Percentiles rank a stretch among this genome's conserved stretches.
These are phyloP conservation scores for Colletotrichum paranaense DNA, from an alignment of 2,329 filamentous ascomycete genomes.

Conservation along the genomic window DNA sequence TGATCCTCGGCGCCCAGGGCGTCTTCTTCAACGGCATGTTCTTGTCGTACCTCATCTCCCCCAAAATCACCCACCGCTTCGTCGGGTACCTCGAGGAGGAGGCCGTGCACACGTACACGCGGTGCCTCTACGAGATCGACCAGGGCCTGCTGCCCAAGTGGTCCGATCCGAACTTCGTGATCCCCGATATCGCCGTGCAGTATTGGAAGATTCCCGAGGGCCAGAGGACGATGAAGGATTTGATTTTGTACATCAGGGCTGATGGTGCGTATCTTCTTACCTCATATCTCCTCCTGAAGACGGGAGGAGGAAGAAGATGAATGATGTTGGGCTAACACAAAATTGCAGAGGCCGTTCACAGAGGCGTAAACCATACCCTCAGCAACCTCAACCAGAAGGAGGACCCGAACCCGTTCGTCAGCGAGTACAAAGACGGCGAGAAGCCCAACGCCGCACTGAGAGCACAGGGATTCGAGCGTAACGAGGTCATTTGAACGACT, in stretches of 20 bases:
- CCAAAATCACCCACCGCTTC: constrained; percentile 91
- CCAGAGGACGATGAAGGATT: constrained; percentile 82
- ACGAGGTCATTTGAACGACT: constrained; percentile 74
- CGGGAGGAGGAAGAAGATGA: not conserved
- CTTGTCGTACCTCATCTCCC: constrained; percentile 86
- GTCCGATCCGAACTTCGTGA: constrained; percentile 74
- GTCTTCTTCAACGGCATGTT: constrained; percentile 98
- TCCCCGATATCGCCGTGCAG: constrained; percentile 88
- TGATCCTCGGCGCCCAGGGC: constrained; percentile 92
- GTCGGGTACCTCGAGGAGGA: constrained; percentile 98
- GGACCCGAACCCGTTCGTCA: constrained; percentile 94
- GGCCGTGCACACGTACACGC: constrained; percentile 94
- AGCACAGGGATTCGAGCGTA: constrained; percentile 82
- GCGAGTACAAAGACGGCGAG: constrained; percentile 78
- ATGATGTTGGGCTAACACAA: not conserved
- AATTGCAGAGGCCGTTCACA: constrained; percentile 78
- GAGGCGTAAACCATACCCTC: constrained; percentile 96
- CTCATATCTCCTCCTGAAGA: not conserved
- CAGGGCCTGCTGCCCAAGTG: constrained; percentile 85
- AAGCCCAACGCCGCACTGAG: constrained; percentile 75
- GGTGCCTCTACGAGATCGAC: constrained; percentile 88
- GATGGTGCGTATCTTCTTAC: constrained; percentile 53
- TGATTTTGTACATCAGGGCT: constrained; percentile 90
- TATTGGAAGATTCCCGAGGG: constrained; percentile 97
- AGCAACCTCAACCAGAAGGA: constrained; percentile 85